Percentiles rank a stretch among this genome's conserved stretches.
Conservation (phyloP, 192 early-diverging fungal species). For the Coemansia sp. region DNA sequence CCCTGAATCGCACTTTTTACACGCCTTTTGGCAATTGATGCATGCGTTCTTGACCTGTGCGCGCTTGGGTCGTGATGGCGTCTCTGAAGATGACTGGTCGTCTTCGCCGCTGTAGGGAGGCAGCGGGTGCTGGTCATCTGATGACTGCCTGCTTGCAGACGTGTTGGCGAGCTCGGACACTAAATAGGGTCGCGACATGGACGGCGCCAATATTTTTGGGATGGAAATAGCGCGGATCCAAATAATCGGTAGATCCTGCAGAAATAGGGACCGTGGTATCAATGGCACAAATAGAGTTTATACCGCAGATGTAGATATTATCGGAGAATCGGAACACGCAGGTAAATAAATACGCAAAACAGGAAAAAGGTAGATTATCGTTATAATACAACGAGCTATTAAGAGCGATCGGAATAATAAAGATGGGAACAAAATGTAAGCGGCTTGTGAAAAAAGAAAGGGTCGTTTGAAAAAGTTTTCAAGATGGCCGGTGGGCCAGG, state of each 20-base stretch:
- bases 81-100: constrained; percentile 9
- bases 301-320: neutral
- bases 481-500: neutral
- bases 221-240: constrained; percentile 5
- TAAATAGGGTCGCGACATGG: neutral
- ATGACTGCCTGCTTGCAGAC: neutral
- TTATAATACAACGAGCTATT: neutral
- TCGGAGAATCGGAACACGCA: neutral
- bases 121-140: neutral
- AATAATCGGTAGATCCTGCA: constrained; percentile 6
- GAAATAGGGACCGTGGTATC: no score
- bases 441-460: constrained; percentile 63
- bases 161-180: neutral
- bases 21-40: constrained; percentile 83
- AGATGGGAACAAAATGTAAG: constrained; percentile 59
- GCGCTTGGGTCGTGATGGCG: constrained; percentile 54
- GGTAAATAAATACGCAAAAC: neutral
- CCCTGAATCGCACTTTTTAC: constrained; percentile 89
- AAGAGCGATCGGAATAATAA: neutral
- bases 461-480: constrained; percentile 1
- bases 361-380: neutral
- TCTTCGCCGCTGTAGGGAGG: constrained; percentile 7
- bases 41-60: constrained; percentile 91
- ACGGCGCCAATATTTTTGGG: neutral
- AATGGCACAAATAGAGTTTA: no score